Evolutionary conservation across 1,284 basidiomycete genomes (phyloP).

Genomic region (Cutaneotrichosporon spelunceum): DNA sequence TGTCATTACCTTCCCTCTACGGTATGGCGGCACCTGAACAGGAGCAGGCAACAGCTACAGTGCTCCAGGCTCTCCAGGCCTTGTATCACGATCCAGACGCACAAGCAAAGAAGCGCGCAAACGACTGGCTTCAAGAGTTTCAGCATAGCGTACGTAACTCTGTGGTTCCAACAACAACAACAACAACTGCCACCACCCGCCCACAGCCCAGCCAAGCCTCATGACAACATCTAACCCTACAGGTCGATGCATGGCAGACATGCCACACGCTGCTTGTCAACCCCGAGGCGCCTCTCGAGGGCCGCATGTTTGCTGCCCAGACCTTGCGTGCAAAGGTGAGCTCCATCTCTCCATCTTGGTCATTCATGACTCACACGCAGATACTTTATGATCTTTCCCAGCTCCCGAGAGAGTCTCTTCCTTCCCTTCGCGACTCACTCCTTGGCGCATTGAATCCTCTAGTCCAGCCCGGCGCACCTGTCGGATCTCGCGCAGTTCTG

Average conservation of each 20-base stretch:
- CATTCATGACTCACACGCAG: slow-evolving; percentile 53
- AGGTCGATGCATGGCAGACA: slow-evolving; percentile 94
- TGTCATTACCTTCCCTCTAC: not conserved
- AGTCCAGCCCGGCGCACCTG: slow-evolving; percentile 56
- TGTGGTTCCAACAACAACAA: not conserved
- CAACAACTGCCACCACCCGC: not conserved
- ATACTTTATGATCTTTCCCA: slow-evolving; percentile 93
- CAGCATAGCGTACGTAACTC: slow-evolving; percentile 83
- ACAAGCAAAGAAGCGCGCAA: slow-evolving; percentile 73
- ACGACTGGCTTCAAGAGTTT: slow-evolving; percentile 90
- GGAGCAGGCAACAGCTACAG: slow-evolving; percentile 32
- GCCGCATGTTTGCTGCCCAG: slow-evolving; percentile 92
- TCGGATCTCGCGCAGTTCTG: slow-evolving; percentile 79
- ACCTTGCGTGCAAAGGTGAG: slow-evolving; percentile 91
- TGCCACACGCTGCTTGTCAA: slow-evolving; percentile 86
- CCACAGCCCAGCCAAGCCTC: not conserved
- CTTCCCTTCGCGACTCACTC: slow-evolving; percentile 83
- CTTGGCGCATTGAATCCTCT: slow-evolving; percentile 66
- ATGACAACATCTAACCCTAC: slow-evolving; percentile 25
- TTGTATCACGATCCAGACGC: slow-evolving; percentile 69
- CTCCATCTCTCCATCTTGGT: not conserved
- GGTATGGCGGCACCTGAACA: slow-evolving; percentile 26
- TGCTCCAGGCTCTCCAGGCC: slow-evolving; percentile 54
- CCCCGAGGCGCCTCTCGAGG: slow-evolving; percentile 71
- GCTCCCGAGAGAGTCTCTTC: slow-evolving; percentile 68